These are phyloP conservation scores for Lasiodiplodia gonubiensis DNA, from an alignment of 2,329 filamentous ascomycete genomes.

Conservation along the genomic window DNA sequence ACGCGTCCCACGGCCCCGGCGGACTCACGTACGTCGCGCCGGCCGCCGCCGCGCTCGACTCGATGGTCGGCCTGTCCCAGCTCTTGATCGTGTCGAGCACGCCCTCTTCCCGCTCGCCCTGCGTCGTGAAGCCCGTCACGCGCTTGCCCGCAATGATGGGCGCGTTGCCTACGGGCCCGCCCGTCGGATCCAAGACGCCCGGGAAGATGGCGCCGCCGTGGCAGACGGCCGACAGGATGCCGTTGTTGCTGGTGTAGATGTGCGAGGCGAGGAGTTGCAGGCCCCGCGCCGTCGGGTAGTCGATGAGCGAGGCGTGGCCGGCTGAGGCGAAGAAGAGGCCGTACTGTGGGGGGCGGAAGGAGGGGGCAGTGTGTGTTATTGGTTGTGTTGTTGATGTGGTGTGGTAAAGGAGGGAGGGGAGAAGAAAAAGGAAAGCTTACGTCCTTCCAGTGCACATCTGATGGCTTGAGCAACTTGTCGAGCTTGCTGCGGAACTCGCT, in stretches of 20 bases:
- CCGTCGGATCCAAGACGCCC: conserved; percentile 38
- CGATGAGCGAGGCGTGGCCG: conserved; percentile 54
- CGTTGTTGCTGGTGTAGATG: conserved; percentile 47
- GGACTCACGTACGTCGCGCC: conserved; percentile 42
- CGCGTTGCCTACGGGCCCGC: conserved; percentile 33
- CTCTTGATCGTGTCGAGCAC: conserved; percentile 43
- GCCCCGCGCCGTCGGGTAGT: conserved; percentile 51
- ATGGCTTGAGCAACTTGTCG: conserved; percentile 50
- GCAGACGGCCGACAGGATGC: conserved; percentile 52
- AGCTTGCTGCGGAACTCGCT: conserved; percentile 55
- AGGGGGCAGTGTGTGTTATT: background rate
- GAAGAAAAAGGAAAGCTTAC: background rate
- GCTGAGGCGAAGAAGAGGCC: conserved; percentile 53
- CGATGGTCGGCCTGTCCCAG: conserved; percentile 43
- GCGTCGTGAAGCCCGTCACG: conserved; percentile 49
- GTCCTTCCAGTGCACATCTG: conserved; percentile 41
- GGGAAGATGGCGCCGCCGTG: conserved; percentile 50
- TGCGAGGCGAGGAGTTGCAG: conserved; percentile 51
- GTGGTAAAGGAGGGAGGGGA: background rate
- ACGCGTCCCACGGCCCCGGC: conserved; percentile 39
- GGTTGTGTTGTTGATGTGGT: background rate
- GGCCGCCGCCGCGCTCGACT: conserved; percentile 37
- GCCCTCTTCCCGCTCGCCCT: conserved; percentile 43
- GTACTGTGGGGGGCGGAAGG: background rate
- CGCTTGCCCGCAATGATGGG: conserved; percentile 44